Conservation (phyloP, 1,284 basidiomycete genomes). For the Boletus albobrunnescens region DNA sequence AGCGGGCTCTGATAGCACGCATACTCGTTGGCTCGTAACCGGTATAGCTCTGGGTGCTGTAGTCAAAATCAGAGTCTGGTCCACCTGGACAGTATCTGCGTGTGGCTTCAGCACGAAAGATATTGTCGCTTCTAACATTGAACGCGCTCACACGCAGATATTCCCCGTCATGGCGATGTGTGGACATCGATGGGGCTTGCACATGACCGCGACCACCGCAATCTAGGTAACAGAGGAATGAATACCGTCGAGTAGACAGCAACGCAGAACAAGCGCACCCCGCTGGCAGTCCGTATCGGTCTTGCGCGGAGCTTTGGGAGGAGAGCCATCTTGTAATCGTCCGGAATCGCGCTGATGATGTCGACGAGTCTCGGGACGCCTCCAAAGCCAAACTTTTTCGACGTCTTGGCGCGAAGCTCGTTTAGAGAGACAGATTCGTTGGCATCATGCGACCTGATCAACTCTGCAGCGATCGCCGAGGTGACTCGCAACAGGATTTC, state of each 20-base stretch:
- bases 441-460: constrained; percentile 86
- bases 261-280: constrained; percentile 51
- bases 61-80: constrained; percentile 99
- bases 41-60: constrained; percentile 97
- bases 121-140: not conserved
- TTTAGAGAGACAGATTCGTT: constrained; percentile 82
- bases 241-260: constrained; percentile 4
- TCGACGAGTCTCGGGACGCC: constrained; percentile 93
- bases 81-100: constrained; percentile 96
- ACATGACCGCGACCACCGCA: constrained; percentile 99
- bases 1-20: constrained; percentile 96
- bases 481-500: constrained; percentile 89
- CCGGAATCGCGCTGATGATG: constrained; percentile 97
- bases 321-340: constrained; percentile 91
- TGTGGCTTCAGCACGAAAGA: constrained; percentile 3
- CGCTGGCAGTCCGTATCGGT: constrained; percentile 96
- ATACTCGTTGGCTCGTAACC: constrained; percentile 98
- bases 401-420: constrained; percentile 80
- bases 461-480: constrained; percentile 90
- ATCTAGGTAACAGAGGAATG: constrained; percentile 50
- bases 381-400: constrained; percentile 85
- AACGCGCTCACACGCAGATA: constrained; percentile 82
- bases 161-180: constrained; percentile 99
- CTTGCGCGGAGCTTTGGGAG: constrained; percentile 90
- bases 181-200: constrained; percentile 98